Evolutionary conservation across 345 rosid genomes (phyloP).

Genomic region (Gynandropsis gynandra): DNA sequence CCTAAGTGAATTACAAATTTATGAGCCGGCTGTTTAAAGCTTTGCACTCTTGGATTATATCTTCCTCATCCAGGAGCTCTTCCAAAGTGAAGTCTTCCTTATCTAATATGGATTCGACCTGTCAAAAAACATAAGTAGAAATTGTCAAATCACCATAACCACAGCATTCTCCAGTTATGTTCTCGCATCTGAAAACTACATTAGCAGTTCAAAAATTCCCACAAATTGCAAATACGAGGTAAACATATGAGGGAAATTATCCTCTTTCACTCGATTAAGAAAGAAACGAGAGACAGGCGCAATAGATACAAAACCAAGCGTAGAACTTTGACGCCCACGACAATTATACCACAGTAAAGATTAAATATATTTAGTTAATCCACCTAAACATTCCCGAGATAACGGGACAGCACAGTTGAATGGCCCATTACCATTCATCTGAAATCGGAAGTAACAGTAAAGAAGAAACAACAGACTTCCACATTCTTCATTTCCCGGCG

Average conservation of each 20-base stretch:
- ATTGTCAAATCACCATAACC: neutral
- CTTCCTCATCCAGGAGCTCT: constrained; percentile 98
- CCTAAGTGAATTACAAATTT: constrained; percentile 59
- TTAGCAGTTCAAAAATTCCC: constrained; percentile 5
- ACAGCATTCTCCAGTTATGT: neutral
- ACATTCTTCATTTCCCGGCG: neutral
- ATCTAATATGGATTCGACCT: constrained; percentile 91
- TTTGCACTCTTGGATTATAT: constrained; percentile 98
- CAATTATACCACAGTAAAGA: neutral
- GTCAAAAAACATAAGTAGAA: constrained; percentile 1
- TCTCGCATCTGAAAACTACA: constrained; percentile 3
- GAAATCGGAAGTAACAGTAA: neutral
- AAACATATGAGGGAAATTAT: neutral
- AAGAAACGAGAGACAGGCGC: neutral
- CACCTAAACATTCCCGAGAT: neutral
- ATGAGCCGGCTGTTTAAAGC: constrained; percentile 94
- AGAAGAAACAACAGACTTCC: constrained; percentile 1
- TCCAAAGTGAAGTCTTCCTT: constrained; percentile 91
- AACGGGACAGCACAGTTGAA: neutral
- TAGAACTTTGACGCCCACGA: neutral
- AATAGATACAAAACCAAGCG: neutral
- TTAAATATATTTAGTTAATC: neutral
- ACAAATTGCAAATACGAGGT: neutral
- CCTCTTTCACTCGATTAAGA: neutral
- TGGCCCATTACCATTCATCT: neutral